Evolutionary conservation across 2,329 filamentous ascomycete species (phyloP).

Genomic region (Cercospora sesami): DNA sequence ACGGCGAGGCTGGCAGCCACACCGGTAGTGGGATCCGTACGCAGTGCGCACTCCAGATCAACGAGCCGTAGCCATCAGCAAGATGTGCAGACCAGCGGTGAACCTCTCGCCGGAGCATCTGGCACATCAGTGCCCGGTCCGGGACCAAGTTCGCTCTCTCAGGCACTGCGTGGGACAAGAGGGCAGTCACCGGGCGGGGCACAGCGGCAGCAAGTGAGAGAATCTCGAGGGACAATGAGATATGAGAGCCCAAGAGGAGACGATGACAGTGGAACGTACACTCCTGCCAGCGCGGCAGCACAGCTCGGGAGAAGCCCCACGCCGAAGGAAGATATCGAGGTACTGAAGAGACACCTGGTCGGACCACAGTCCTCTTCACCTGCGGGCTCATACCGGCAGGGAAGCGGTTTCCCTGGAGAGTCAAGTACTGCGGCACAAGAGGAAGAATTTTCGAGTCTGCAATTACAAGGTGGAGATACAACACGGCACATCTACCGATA

Average conservation of each 20-base stretch:
- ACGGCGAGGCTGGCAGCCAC: conserved; percentile 36
- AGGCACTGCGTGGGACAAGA: conserved; percentile 75
- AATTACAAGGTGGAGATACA: conserved; percentile 90
- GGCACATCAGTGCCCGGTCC: conserved; percentile 67
- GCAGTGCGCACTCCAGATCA: conserved; percentile 24
- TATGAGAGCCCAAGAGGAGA: conserved; percentile 49
- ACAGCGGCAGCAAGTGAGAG: conserved; percentile 55
- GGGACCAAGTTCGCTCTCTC: conserved; percentile 82
- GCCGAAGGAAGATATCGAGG: conserved; percentile 83
- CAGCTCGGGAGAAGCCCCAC: conserved; percentile 52
- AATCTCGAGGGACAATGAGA: conserved; percentile 52
- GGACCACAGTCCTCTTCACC: conserved; percentile 57
- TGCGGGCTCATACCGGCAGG: conserved; percentile 34
- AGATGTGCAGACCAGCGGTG: conserved; percentile 57
- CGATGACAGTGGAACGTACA: conserved; percentile 77
- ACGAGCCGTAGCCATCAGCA: conserved; percentile 29
- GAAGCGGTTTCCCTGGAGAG: conserved; percentile 31
- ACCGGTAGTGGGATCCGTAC: conserved; percentile 32
- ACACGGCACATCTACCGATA: conserved; percentile 95
- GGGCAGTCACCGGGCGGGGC: conserved; percentile 69
- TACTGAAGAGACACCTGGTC: conserved; percentile 85
- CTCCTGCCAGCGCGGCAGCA: conserved; percentile 58
- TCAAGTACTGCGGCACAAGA: conserved; percentile 52
- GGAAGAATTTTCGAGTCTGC: conserved; percentile 90
- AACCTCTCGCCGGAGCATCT: conserved; percentile 63